A percentile compares a stretch with the other conserved stretches of the same genome.
These are phyloP conservation scores for Yamadazyma taylorii DNA, from an alignment of 1,139 yeast genomes.

Conservation along the genomic window DNA sequence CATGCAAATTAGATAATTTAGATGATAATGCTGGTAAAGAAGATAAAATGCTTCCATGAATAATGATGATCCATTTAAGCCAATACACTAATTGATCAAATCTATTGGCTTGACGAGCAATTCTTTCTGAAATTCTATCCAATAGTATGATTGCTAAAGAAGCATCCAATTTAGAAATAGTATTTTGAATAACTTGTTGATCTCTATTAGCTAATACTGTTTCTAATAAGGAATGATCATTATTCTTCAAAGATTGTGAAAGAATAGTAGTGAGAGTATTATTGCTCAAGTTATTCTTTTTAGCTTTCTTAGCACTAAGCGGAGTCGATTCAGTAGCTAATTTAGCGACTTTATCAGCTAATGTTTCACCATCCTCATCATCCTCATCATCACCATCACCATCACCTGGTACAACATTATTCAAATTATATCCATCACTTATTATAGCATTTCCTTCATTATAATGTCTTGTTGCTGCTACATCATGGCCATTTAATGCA, in stretches of 20 bases:
- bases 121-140: conserved; percentile 82
- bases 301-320: conserved; percentile 23
- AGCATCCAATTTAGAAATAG: conserved; percentile 71
- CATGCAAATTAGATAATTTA: conserved; percentile 73
- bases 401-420: conserved; percentile 50
- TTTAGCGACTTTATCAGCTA: conserved; percentile 61
- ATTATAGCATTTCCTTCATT: conserved; percentile 69
- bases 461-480: conserved; percentile 69
- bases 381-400: conserved; percentile 43
- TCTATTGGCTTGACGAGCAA: conserved; percentile 62
- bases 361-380: conserved; percentile 39
- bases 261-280: conserved; percentile 63
- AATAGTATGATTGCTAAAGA: conserved; percentile 70
- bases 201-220: conserved; percentile 78
- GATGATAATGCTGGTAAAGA: conserved; percentile 68
- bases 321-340: conserved; percentile 33
- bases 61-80: conserved; percentile 91
- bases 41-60: conserved; percentile 80
- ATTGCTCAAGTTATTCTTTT: conserved; percentile 31
- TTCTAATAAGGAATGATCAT: conserved; percentile 72
- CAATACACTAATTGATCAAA: conserved; percentile 80
- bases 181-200: conserved; percentile 67
- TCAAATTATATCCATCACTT: conserved; percentile 63
- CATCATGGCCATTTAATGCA: conserved; percentile 58
- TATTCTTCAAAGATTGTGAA: conserved; percentile 69